Evolutionary conservation across 306 rosid species (phyloP), one percentile per base, ranked within the genome.

Genomic region (Quercus ilex): DNA sequence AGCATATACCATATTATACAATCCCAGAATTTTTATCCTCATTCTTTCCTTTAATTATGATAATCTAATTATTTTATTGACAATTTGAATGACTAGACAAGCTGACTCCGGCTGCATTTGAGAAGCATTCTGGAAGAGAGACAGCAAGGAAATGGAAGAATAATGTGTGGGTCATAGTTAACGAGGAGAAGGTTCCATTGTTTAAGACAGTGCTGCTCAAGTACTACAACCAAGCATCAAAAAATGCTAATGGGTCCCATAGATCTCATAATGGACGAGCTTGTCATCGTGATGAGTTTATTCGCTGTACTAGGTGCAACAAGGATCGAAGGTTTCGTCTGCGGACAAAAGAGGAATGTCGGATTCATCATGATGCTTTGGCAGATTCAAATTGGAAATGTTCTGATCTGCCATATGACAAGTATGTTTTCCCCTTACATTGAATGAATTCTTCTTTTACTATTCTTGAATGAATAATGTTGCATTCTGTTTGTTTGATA

Each of bases 71-170:
- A 56, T 75, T 74, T 12, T 49, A 51, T 9, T 70, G 70, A 31
- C 79, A 74, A 20, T 18, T 75, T 84, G 55, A 52, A 63, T 78
- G 76, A 79, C 67, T 71, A 94, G 99, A 84, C 73, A 94, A 91
- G 85, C 56, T 94, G 93, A 86, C 89, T 78, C 99, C 99, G 38
- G 87, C 99, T 73, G 92, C 97, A 79, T 94, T 94, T 90, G 99
- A 94, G 86, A 94, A 94, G 78, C 99, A 94, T 86, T 94, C 99
- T 64, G 99, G 99, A 83, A 89, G 97, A 84, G 99, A 94, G 83
- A 88, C 97, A 2, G 94, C 97, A 28, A 87, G 97, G 87, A 94
- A 94, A 90, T 94, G 99, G 99, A 94, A 94, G 89, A 94, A 94
- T 69, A 94, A 94, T 82, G 78, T 92, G 11, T 94, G 99, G 99